Conservation (phyloP, 2,329 filamentous ascomycete genomes). For the Aphanoascus verrucosus region DNA sequence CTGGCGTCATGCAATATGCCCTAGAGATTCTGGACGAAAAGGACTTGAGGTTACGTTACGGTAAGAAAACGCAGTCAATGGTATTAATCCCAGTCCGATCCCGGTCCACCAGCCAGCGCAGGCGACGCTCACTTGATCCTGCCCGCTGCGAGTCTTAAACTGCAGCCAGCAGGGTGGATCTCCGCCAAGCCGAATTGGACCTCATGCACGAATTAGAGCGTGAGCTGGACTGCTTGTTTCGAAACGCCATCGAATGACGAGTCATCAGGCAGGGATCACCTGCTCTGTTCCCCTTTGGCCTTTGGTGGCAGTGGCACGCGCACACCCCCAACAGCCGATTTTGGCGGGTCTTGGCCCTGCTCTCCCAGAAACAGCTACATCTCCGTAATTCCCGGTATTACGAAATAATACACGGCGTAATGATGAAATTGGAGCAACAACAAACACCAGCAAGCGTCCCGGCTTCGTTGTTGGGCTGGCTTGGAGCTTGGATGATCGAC, state of each 20-base stretch:
- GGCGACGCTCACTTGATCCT: background rate
- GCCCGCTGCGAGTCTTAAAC: background rate
- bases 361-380: slow-evolving; percentile 2
- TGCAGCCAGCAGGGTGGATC: background rate
- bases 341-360: background rate
- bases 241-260: slow-evolving; percentile 6
- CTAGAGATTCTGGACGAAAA: too few relatives aligned
- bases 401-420: too few relatives aligned
- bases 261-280: slow-evolving; percentile 5
- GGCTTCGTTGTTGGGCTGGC: too few relatives aligned
- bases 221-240: slow-evolving; percentile 2
- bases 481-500: background rate
- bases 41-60: too few relatives aligned
- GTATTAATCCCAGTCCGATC: too few relatives aligned
- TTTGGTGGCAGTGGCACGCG: background rate
- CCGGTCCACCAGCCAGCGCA: background rate
- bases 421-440: too few relatives aligned
- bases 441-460: background rate
- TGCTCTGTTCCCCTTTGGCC: background rate
- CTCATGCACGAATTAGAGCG: background rate
- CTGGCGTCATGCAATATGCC: background rate
- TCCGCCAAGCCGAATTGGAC: slow-evolving; percentile 1
- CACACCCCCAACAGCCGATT: background rate
- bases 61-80: too few relatives aligned
- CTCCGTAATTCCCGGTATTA: background rate